A percentile compares a stretch with the other conserved stretches of the same genome.
These are phyloP conservation scores for Sicyos edulis DNA, from an alignment of 306 rosid species.

Conservation along the genomic window DNA sequence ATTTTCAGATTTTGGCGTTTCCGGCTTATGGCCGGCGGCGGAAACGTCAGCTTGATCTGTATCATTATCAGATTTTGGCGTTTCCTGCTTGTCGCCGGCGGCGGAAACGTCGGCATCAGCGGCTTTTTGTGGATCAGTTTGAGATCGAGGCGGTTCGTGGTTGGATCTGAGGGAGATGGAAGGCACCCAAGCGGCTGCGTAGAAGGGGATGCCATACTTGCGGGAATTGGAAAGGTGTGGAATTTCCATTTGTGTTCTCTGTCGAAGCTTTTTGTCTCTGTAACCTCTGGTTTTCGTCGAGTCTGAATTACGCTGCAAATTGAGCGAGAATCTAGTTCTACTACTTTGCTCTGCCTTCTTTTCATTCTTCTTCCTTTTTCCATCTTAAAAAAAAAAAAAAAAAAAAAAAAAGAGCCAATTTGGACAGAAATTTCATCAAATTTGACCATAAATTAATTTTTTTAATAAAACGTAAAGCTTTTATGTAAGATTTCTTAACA, in stretches of 20 bases:
- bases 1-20: neutral
- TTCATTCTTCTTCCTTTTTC: slow-evolving; percentile 30
- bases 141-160: slow-evolving; percentile 6
- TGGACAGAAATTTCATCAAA: too few species aligned
- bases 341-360: too few species aligned
- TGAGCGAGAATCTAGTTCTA: too few species aligned
- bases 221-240: slow-evolving; percentile 40
- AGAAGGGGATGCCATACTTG: slow-evolving; percentile 83
- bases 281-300: neutral
- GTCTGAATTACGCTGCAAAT: neutral
- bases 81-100: neutral
- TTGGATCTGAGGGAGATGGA: slow-evolving; percentile 25
- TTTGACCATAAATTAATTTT: too few species aligned
- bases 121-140: slow-evolving; percentile 22
- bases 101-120: slow-evolving; percentile 29
- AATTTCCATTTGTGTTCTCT: slow-evolving; percentile 28
- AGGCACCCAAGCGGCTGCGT: slow-evolving; percentile 64
- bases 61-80: too few species aligned
- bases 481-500: too few species aligned
- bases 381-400: too few species aligned
- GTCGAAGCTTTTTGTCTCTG: neutral
- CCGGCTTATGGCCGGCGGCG: slow-evolving; percentile 7
- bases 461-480: too few species aligned
- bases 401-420: too few species aligned
- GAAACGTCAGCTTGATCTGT: slow-evolving; percentile 29